Evolutionary conservation across 2,329 filamentous ascomycete genomes (phyloP).

Genomic region (Drechslerella coelobrocha): DNA sequence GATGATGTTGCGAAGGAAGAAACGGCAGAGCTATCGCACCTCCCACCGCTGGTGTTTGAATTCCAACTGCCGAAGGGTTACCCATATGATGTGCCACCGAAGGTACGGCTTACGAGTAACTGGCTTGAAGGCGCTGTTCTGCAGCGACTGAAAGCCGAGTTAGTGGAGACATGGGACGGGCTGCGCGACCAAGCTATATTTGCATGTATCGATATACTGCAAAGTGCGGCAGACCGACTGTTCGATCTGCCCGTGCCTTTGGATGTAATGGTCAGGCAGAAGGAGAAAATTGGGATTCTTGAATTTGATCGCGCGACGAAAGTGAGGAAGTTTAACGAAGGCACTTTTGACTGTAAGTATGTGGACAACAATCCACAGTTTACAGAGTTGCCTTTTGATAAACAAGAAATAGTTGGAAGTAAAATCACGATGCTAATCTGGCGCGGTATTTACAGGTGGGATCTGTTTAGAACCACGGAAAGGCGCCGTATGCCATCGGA

Average conservation of each 20-base stretch:
- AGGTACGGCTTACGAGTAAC: constrained; percentile 63
- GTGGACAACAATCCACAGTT: too few species aligned
- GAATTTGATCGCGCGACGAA: constrained; percentile 79
- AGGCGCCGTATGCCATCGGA: constrained; percentile 77
- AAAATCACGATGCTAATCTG: not conserved
- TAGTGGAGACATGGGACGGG: constrained; percentile 68
- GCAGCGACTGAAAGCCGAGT: constrained; percentile 63
- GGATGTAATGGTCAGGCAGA: constrained; percentile 61
- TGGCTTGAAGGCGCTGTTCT: constrained; percentile 66
- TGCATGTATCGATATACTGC: constrained; percentile 69
- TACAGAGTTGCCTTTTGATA: constrained; percentile 17
- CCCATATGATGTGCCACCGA: constrained; percentile 64
- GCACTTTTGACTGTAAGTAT: constrained; percentile 45
- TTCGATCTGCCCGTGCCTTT: constrained; percentile 65
- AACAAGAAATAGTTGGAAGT: not conserved
- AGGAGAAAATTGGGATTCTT: constrained; percentile 73
- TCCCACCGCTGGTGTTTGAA: constrained; percentile 66
- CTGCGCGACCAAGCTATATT: constrained; percentile 68
- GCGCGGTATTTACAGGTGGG: constrained; percentile 16
- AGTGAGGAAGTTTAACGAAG: constrained; percentile 72
- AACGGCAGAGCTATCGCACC: constrained; percentile 58
- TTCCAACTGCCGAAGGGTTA: constrained; percentile 68
- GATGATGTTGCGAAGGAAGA: constrained; percentile 55
- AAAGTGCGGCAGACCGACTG: constrained; percentile 66
- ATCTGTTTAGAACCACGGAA: constrained; percentile 78